Evolutionary conservation across 805 yeast species (phyloP), one percentile per base, ranked within the genome.

Genomic region (Ogataea paradorogensis): DNA sequence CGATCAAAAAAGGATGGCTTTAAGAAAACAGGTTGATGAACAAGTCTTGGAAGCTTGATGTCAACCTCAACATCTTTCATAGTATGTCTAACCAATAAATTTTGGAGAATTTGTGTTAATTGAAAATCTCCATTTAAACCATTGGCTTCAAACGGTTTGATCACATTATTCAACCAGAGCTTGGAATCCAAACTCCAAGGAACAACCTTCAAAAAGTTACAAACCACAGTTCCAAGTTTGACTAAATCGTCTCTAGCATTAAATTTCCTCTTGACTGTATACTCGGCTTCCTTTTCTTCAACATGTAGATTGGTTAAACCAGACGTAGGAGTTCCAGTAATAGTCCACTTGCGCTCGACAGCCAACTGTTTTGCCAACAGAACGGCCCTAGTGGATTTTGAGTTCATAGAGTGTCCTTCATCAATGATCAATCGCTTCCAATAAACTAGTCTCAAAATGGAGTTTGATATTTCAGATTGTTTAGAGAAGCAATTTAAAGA

Each of bases 341-440:
- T 85, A 0, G 81, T 79, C 90, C 90, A 82, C 44, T 75, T 69
- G 35, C 87, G 66, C 51, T 82, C 90, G 7, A 75, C 74, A 33
- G 61, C 56, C 32, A 83, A 52, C 15, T 64, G 60, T 24, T 65
- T 66, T 14, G 84, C 78, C 24, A 77, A 53, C 7, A 59, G 52
- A 7, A 76, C 80, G 0, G 76, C 69, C 35, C 74, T 65, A 0
- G 84, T 69, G 1, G 69, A 56, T 40, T 70, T 71, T 7, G 81
- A 69, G 43, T 67, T 70, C 74, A 82, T 70, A 20, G 80, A 70
- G 55, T 82, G 89, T 0, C 89, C 89, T 56, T 82, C 90, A 56
- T 82, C 90, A n/a, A 83, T 76, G 13, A 83, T 79, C 22, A 82
- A 61, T 15, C 89, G 53, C 52, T 82, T 82, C 88, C 89, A 82